Evolutionary conservation across 768 basidiomycete species (phyloP), one percentile per base, ranked within the genome.

Genomic region (Mycena polygramma): DNA sequence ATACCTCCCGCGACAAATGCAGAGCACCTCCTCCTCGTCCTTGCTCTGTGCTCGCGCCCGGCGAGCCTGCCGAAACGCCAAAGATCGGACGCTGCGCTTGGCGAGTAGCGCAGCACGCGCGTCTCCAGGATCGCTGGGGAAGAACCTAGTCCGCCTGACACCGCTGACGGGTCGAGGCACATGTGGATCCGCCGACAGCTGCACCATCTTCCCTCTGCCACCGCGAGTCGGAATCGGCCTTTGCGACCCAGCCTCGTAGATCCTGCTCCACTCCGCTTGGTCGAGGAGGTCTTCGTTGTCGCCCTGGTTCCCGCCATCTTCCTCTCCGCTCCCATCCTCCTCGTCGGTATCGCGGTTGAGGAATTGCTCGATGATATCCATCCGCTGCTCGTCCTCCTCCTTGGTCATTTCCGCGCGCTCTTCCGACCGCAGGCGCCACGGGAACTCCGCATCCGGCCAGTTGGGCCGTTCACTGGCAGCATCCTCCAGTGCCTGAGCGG

Each of bases 391-490:
- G 73, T 89, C 84, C 75, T 90, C 86, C 37, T 85, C 84, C 74
- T 86, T 87, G 26, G 84, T 83, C 54, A 83, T 72, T 57, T 89
- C 87, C 26, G 82, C 81, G 39, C 86, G 84, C 76, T 91, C 87
- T 70, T 88, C 84, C n/a, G 82, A 83, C 63, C 90, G 83, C 72
- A 91, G 76, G 57, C 86, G 87, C 94, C 94, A 95, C 24, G 94
- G 94, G 75, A 94, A 94, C 79, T 90, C 89, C 10, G 83, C 73
- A 74, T 95, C 94, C 9, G 91, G 91, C 94, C 94, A 95, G 75
- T 93, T 91, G 13, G 93, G 92, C 62, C 80, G 86, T 43, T 87
- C 86, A 2, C 77, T 57, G 7, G 76, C 71, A n/a, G 76, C 71
- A n/a, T 79, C 79, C 45, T 84, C 84, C 22, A 76, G 74, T 8